Evolutionary conservation across 2,329 filamentous ascomycete genomes (phyloP).

Genomic region (Emericellopsis atlantica): DNA sequence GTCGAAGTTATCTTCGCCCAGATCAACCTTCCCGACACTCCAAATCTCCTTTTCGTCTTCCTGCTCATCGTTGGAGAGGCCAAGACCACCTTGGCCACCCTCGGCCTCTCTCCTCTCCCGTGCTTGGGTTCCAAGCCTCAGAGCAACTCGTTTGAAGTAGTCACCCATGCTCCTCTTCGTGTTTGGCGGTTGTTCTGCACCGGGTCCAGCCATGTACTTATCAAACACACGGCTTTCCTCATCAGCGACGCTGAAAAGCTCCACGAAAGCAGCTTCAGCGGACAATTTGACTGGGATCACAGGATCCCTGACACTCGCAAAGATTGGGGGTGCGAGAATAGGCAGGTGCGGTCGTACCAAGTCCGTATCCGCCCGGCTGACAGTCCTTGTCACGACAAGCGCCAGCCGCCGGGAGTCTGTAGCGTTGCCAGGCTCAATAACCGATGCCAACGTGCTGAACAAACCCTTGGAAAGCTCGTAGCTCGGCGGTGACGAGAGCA

Average conservation of each 20-base stretch:
- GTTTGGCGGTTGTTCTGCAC: slow-evolving; percentile 52
- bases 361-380: slow-evolving; percentile 68
- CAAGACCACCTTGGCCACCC: slow-evolving; percentile 74
- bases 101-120: slow-evolving; percentile 85
- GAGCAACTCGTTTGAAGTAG: slow-evolving; percentile 89
- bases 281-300: slow-evolving; percentile 94
- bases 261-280: slow-evolving; percentile 86
- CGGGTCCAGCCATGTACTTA: slow-evolving; percentile 67
- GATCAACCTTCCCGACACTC: slow-evolving; percentile 85
- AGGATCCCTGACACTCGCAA: slow-evolving; percentile 77
- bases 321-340: slow-evolving; percentile 71
- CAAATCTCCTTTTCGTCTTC: slow-evolving; percentile 95
- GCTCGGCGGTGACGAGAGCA: slow-evolving; percentile 57
- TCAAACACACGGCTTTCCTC: slow-evolving; percentile 81
- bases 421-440: slow-evolving; percentile 66
- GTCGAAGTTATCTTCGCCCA: slow-evolving; percentile 29
- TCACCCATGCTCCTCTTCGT: slow-evolving; percentile 86
- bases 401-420: slow-evolving; percentile 76
- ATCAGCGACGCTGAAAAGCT: slow-evolving; percentile 81
- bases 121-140: slow-evolving; percentile 74
- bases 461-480: slow-evolving; percentile 71
- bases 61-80: slow-evolving; percentile 76
- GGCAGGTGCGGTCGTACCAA: slow-evolving; percentile 71
- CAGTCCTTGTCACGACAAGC: slow-evolving; percentile 77
- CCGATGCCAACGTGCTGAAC: slow-evolving; percentile 63